Evolutionary conservation across 371 early-diverging fungal genomes (phyloP), one percentile per base, ranked within the genome.

Genomic region (Mucor velutinosus): DNA sequence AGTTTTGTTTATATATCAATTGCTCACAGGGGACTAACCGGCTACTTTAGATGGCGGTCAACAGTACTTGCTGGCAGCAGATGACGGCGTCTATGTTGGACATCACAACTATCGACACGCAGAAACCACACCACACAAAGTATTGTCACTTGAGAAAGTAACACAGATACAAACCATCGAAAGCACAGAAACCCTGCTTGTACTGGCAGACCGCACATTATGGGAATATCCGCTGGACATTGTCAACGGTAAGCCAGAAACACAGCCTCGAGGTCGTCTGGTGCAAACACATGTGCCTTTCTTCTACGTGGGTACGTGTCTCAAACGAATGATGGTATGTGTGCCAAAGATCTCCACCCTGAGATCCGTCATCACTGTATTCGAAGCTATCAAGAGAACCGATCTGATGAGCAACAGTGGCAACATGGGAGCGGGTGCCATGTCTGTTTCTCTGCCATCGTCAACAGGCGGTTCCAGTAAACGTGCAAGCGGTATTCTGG

Each of bases 71-170:
- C 58, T 83, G 7, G 83, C 78, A 2, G 75, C 83, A 2, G 78
- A 83, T 37, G 69, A 64, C 30, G 83, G 83, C 21, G 76, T 83
- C 23, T 83, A 77, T 60, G 79, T 83, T 4, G 84, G 78, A 4
- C 76, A 77, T 58, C 70, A 71, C 5, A 66, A 69, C 15, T 60
- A 64, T 29, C 51, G 58, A 21, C 23, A 60, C 6, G 19, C 62
- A 21, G 62, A 67, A 30, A 59, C 62, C 39, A 57, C 58, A 17
- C 79, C 80, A 5, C 76, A 76, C 49, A 72, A 78, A 37, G 65
- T 79, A 15, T 67, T 83, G 2, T 51, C 71, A 10, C 55, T 83
- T 15, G 58, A 57, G 10, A 69, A 73, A 41, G 78, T 74, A 7
- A 75, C 75, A 0, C 84, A 83, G 62, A 62, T 83, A 1, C 75